Evolutionary conservation across 2,329 filamentous ascomycete species (phyloP).

Genomic region (Podosphaera xanthii): DNA sequence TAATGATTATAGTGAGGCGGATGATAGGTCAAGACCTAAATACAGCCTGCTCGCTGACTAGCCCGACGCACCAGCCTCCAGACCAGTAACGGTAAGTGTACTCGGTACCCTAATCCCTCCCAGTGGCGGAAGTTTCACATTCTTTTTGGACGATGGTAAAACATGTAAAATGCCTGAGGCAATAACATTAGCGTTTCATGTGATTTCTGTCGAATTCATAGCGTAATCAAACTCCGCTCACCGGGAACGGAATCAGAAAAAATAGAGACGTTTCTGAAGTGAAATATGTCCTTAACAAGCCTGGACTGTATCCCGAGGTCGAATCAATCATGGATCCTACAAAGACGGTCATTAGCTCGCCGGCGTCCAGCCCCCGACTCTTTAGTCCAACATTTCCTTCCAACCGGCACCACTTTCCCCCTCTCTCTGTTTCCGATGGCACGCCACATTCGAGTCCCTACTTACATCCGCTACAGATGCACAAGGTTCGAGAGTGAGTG

Average conservation of each 20-base stretch:
- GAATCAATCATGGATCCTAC: slow-evolving; percentile 15
- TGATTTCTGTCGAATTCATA: neutral
- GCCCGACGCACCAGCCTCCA: no score
- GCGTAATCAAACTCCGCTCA: neutral
- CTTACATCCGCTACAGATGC: slow-evolving; percentile 47
- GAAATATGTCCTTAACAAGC: neutral
- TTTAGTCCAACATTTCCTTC: slow-evolving; percentile 28
- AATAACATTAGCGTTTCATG: neutral
- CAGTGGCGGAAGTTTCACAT: no score
- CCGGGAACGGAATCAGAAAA: no score
- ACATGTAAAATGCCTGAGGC: neutral
- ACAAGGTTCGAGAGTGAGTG: slow-evolving; percentile 55
- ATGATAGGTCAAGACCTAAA: no score
- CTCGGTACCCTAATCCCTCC: no score
- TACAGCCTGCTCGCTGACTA: no score
- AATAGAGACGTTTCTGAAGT: neutral
- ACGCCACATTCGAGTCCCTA: slow-evolving; percentile 32
- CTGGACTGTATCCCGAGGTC: neutral
- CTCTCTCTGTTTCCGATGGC: slow-evolving; percentile 23
- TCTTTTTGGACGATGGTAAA: neutral
- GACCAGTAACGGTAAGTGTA: no score
- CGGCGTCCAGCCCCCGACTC: slow-evolving; percentile 36
- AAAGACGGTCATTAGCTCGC: slow-evolving; percentile 27
- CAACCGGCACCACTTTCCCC: slow-evolving; percentile 15
- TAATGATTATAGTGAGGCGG: no score